These are phyloP conservation scores for Breynia disticha DNA, from an alignment of 441 rosid species.

Conservation along the genomic window DNA sequence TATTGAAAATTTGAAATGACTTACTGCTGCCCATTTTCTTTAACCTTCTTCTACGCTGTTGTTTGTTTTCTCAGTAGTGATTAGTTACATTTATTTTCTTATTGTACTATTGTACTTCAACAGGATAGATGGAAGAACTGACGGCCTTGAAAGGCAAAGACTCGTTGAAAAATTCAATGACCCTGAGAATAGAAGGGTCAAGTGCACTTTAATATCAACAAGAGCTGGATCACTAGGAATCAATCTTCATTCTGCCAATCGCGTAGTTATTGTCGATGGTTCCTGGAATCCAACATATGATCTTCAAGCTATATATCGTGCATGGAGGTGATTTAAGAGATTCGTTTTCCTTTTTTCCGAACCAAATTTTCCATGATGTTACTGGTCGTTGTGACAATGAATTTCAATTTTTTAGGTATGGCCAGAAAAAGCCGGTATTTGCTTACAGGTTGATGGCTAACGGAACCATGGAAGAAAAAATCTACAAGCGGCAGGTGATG, in stretches of 20 bases:
- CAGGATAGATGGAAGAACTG: slow-evolving; percentile 97
- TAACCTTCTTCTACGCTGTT: no score
- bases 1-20: background rate
- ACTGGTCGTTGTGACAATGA: slow-evolving; percentile 8
- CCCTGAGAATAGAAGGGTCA: slow-evolving; percentile 72
- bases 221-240: slow-evolving; percentile 99
- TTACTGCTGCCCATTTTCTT: background rate
- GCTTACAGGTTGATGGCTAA: slow-evolving; percentile 96
- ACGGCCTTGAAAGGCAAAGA: slow-evolving; percentile 93
- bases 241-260: slow-evolving; percentile 96
- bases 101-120: background rate
- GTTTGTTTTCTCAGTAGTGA: no score
- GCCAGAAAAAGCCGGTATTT: slow-evolving; percentile 95
- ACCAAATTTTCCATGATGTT: background rate
- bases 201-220: slow-evolving; percentile 91
- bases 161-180: slow-evolving; percentile 92
- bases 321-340: slow-evolving; percentile 68
- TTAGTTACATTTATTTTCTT: no score
- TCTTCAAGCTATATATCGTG: slow-evolving; percentile 97
- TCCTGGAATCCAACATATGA: slow-evolving; percentile 99
- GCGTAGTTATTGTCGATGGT: slow-evolving; percentile 95
- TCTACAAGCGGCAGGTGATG: slow-evolving; percentile 95
- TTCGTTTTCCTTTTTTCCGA: slow-evolving; percentile 2
- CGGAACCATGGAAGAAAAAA: slow-evolving; percentile 98
- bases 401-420: slow-evolving; percentile 51